phyloP scores from a whole-genome alignment of 2,329 filamentous ascomycete genomes.

The Aspergillus aculeatus region DNA sequence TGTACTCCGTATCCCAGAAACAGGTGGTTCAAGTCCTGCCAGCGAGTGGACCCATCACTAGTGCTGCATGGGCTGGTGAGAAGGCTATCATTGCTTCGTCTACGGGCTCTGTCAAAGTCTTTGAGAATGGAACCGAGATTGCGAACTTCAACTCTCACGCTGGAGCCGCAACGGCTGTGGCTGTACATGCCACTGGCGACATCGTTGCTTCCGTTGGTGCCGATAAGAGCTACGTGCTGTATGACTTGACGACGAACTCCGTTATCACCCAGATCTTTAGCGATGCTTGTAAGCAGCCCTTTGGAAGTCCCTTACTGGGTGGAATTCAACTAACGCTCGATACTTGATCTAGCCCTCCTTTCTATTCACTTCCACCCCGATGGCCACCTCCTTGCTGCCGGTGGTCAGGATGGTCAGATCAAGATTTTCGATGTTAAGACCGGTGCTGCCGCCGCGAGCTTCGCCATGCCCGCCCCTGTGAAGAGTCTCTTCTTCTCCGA shows the following conservation, averaged over 20 bases:
- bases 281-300: conserved; percentile 64
- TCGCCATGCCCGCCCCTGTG: conserved; percentile 64
- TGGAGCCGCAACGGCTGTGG: conserved; percentile 73
- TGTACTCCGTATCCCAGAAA: conserved; percentile 76
- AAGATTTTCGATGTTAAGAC: conserved; percentile 86
- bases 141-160: conserved; percentile 77
- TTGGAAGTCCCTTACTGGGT: conserved; percentile 10
- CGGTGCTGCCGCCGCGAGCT: conserved; percentile 72
- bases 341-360: conserved; percentile 60
- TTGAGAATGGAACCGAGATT: conserved; percentile 67
- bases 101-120: conserved; percentile 77
- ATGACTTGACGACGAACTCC: conserved; percentile 69
- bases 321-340: conserved; percentile 6
- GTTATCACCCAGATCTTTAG: conserved; percentile 76
- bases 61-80: conserved; percentile 57
- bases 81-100: conserved; percentile 72
- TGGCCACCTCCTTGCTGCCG: conserved; percentile 87
- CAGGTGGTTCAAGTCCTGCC: conserved; percentile 70
- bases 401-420: conserved; percentile 75
- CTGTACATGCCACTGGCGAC: conserved; percentile 77
- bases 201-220: conserved; percentile 83
- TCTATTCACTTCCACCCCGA: conserved; percentile 90
- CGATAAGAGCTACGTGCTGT: conserved; percentile 91
- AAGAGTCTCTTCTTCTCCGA: conserved; percentile 84
- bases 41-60: conserved; percentile 65